A percentile compares a stretch with the other conserved stretches of the same genome.
Conservation (phyloP, 2,329 filamentous ascomycete species). For the Thelonectria blattea region DNA sequence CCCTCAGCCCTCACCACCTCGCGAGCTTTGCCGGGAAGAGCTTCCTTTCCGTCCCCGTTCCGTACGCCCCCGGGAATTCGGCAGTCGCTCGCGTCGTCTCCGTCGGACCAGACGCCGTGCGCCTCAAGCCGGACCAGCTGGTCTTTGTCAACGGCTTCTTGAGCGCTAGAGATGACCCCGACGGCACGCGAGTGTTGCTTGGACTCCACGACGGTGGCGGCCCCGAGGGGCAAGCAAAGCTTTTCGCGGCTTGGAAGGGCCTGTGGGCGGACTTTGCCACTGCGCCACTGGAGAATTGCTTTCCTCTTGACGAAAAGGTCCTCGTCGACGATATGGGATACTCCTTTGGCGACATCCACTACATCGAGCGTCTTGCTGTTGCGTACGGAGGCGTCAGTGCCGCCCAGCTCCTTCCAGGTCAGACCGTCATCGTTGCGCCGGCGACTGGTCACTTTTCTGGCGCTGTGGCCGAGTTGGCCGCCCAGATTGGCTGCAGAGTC, state of each 20-base stretch:
- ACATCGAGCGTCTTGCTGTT: constrained; percentile 25
- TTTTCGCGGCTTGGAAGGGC: constrained; percentile 24
- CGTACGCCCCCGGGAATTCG: constrained; percentile 11
- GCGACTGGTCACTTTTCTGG: constrained; percentile 30
- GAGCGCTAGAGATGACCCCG: constrained; percentile 18
- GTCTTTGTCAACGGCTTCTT: constrained; percentile 26
- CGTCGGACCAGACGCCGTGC: constrained; percentile 15
- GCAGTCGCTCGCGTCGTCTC: constrained; percentile 22
- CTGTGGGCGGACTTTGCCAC: constrained; percentile 23
- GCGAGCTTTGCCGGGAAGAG: constrained; percentile 22
- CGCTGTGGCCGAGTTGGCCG: constrained; percentile 21
- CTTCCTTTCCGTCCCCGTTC: constrained; percentile 8
- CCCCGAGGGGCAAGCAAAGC: background rate
- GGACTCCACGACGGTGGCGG: constrained; percentile 24
- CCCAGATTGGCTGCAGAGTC: constrained; percentile 27
- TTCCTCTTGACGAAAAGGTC: constrained; percentile 18
- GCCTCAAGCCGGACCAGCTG: constrained; percentile 20
- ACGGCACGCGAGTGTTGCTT: constrained; percentile 12
- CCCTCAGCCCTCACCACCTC: constrained; percentile 22
- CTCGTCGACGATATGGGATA: constrained; percentile 22
- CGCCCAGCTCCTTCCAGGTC: constrained; percentile 10
- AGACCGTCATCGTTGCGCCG: constrained; percentile 25
- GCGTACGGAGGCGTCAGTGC: constrained; percentile 24
- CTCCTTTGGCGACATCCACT: constrained; percentile 23
- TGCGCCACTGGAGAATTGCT: constrained; percentile 14